Evolutionary conservation across 805 yeast genomes (phyloP), one percentile per base, ranked within the genome.

Genomic region (Sungouiozyma intestinalis): DNA sequence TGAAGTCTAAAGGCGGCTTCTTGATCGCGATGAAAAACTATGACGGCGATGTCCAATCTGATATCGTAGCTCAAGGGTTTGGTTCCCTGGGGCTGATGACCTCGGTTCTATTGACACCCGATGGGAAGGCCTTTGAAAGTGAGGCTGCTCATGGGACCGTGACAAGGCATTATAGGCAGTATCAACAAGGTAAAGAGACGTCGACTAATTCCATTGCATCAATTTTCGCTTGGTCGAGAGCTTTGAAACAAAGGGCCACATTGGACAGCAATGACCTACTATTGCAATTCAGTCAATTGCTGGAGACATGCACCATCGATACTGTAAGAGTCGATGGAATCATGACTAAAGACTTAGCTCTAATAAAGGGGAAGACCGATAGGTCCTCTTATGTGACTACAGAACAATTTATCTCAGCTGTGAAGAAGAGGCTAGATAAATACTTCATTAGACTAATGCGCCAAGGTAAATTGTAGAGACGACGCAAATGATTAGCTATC

Each of bases 141-240:
- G 97, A 88, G 71, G 97, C 97, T 46, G 97, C 97, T 14, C 97
- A 90, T 64, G 97, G 97, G 44, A 88, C 97, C 8, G 97, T 88
- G 55, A 90, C 97, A 40, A 84, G 97, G 69, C 97, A 88, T 66
- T 90, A 74, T 71, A 83, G 97, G 71, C 88, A 81, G 66, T 84
- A 85, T 66, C 97, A 88, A 69, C 83, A 81, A 66, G 97, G 97
- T 51, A 83, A 85, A 64, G 96, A 87, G 68, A 88, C 97, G 14
- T 85, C 95, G 6, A 88, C 97, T 44, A 90, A 90, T 70, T 87
- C 97, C 16, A 88, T 90, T 65, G 97, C 97, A 3, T 86, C 96
- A 14, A 88, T 88, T 53, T 88, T 82, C 61, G 97, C 97, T 27
- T 88, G 97, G 97, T 72, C 95, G 32, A 80, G 94, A 57, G 97